Conservation (phyloP, 441 rosid species). For the Populus hybrid region DNA sequence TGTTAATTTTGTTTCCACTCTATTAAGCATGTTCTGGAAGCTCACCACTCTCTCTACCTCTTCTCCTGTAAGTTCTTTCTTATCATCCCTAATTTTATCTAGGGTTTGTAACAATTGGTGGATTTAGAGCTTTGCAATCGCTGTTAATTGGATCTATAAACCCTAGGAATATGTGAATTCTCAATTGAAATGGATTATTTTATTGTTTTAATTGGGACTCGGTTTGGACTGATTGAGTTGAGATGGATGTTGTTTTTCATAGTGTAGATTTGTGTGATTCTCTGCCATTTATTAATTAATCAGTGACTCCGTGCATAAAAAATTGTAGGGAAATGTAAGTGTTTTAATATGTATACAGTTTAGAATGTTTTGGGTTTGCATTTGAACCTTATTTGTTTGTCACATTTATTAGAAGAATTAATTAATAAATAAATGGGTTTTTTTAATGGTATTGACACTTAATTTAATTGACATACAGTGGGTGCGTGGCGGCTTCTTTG, state of each 20-base stretch:
- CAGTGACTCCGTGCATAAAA: not conserved
- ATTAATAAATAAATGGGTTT: not conserved
- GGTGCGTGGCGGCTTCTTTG: not conserved
- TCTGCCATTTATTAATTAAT: not conserved
- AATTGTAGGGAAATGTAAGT: not conserved
- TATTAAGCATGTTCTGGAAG: slow-evolving; percentile 79
- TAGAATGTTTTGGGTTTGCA: not conserved
- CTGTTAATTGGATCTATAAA: not conserved
- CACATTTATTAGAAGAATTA: not conserved
- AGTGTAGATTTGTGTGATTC: not conserved
- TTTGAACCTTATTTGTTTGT: not conserved
- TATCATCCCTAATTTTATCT: not conserved
- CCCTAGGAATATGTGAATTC: not conserved
- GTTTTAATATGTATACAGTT: not conserved
- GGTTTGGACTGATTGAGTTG: not conserved
- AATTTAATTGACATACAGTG: not conserved
- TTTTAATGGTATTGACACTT: not conserved
- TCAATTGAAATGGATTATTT: not conserved
- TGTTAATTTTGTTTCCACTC: slow-evolving; percentile 15
- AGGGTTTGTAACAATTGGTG: not conserved
- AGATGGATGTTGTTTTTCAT: not conserved
- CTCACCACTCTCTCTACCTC: slow-evolving; percentile 78
- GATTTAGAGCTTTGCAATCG: slow-evolving; percentile 15
- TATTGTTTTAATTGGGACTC: not conserved
- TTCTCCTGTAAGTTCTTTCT: slow-evolving; percentile 63